Percentiles rank a stretch among this genome's conserved stretches.
phyloP scores from a whole-genome alignment of 495 filamentous ascomycete species.

The Thozetella sp. region DNA sequence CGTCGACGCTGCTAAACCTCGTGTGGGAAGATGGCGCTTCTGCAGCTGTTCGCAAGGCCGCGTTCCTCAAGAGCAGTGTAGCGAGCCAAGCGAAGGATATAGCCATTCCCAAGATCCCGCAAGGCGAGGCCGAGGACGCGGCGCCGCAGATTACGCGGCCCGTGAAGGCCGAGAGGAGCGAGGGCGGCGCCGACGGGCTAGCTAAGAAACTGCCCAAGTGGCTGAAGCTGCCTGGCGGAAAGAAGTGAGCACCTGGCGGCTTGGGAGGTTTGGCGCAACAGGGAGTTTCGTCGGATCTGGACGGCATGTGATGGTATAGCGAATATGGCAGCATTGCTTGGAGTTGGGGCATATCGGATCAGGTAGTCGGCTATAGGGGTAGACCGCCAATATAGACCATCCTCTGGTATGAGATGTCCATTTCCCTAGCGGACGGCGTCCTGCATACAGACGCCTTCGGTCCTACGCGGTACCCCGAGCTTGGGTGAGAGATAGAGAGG shows the following conservation, averaged over 20 bases:
- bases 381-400: too few relatives aligned
- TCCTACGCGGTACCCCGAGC: too few relatives aligned
- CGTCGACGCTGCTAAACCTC: conserved; percentile 75
- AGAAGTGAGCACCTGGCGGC: conserved; percentile 35
- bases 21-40: conserved; percentile 67
- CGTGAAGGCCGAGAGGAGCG: conserved; percentile 48
- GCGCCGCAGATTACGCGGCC: conserved; percentile 27
- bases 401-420: too few relatives aligned
- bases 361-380: too few relatives aligned
- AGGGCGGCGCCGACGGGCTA: conserved; percentile 37
- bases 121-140: conserved; percentile 37
- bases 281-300: neutral
- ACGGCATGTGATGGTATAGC: neutral
- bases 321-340: neutral
- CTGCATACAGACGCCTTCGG: too few relatives aligned
- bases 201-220: conserved; percentile 67
- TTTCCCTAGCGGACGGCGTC: too few relatives aligned
- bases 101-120: conserved; percentile 41
- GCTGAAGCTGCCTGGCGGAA: conserved; percentile 62
- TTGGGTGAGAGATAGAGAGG: too few relatives aligned
- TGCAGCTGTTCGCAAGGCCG: conserved; percentile 42
- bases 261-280: conserved; percentile 1
- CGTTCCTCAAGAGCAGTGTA: conserved; percentile 69
- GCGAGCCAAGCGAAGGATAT: conserved; percentile 68
- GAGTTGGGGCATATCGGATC: neutral